Percentiles rank a stretch among this genome's conserved stretches.
Conservation (phyloP, 306 rosid species). For the Trichosanthes cucumerina region DNA sequence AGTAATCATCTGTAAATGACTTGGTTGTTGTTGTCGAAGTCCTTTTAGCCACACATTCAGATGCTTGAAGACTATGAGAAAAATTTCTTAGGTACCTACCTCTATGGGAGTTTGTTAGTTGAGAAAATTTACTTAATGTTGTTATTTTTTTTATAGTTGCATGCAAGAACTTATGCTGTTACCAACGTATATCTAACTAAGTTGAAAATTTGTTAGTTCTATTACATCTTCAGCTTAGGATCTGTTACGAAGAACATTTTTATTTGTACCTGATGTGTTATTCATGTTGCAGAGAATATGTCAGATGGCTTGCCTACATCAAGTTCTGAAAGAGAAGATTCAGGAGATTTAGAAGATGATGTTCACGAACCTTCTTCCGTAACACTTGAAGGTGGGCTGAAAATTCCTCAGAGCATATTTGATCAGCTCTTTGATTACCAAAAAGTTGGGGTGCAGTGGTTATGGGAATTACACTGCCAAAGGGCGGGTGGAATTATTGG, state of each 20-base stretch:
- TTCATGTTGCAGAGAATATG: conserved; percentile 41
- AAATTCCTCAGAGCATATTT: conserved; percentile 60
- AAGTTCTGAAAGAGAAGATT: conserved; percentile 44
- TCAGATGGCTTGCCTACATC: conserved; percentile 30
- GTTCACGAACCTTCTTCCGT: conserved; percentile 47
- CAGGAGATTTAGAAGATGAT: conserved; percentile 35
- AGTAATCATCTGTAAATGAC: background rate
- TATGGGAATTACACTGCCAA: conserved; percentile 99
- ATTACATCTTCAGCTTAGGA: background rate
- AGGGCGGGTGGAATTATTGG: conserved; percentile 97
- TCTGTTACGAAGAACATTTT: background rate
- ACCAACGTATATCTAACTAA: background rate
- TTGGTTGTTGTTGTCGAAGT: background rate
- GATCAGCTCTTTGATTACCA: conserved; percentile 89
- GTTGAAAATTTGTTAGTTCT: background rate
- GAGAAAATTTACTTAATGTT: background rate
- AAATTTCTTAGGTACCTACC: background rate
- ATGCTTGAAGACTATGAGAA: background rate
- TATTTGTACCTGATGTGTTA: background rate
- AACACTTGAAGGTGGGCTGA: conserved; percentile 83
- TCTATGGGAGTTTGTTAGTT: background rate
- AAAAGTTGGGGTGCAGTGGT: conserved; percentile 94
- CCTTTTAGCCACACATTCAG: background rate
- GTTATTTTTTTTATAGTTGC: background rate
- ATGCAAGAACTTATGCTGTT: background rate